phyloP scores from a whole-genome alignment of 768 basidiomycete species.

The Serendipita sp. region DNA sequence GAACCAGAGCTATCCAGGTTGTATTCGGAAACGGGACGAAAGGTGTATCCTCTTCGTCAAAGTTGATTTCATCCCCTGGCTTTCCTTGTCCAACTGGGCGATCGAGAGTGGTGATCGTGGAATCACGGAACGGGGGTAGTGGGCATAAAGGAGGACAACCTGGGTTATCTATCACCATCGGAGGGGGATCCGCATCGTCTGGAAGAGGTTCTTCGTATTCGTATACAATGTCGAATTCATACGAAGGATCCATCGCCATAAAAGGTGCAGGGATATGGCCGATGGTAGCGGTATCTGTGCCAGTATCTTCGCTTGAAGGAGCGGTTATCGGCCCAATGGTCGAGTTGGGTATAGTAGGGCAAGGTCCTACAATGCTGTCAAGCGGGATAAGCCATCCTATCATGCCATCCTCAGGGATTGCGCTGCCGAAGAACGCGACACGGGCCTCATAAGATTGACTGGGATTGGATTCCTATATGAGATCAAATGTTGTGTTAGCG shows the following conservation, averaged over 20 bases:
- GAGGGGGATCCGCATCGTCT: background rate
- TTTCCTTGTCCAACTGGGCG: background rate
- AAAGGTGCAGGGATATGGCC: background rate
- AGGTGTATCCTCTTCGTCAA: background rate
- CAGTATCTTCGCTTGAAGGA: background rate
- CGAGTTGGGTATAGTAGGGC: background rate
- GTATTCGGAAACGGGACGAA: constrained; percentile 2
- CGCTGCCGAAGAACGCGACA: background rate
- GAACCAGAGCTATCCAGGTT: constrained; percentile 80
- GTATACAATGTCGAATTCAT: background rate
- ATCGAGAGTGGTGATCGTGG: background rate
- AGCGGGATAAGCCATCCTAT: background rate
- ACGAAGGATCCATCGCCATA: background rate
- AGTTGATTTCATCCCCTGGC: background rate
- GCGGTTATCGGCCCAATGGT: background rate
- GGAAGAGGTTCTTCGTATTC: background rate
- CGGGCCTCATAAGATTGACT: background rate
- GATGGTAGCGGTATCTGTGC: background rate
- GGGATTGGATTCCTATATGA: background rate
- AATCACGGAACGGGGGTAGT: background rate
- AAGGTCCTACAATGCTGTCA: background rate
- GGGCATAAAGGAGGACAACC: background rate
- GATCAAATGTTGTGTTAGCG: too few species aligned
- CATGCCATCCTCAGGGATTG: background rate
- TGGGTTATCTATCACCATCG: background rate